Evolutionary conservation across 208 protist genomes (phyloP).

Genomic region (Trypanosoma lewisi): DNA sequence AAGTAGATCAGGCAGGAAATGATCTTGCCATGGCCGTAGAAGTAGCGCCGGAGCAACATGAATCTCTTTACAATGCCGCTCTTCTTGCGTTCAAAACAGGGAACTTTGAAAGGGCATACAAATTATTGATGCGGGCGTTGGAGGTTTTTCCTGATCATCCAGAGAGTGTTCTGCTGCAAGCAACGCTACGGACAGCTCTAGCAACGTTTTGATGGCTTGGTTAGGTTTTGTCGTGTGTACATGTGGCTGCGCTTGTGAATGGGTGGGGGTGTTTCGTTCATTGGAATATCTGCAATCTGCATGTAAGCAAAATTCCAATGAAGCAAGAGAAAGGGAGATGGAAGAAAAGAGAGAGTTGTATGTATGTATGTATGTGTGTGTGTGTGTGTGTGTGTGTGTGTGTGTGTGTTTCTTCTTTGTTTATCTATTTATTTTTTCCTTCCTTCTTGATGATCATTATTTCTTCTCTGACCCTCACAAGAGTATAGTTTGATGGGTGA

Average conservation of each 20-base stretch:
- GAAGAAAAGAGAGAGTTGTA: neutral
- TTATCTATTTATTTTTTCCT: constrained; percentile 6
- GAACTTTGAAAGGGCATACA: constrained; percentile 80
- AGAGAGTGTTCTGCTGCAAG: constrained; percentile 63
- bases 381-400: neutral
- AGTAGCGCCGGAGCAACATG: constrained; percentile 73
- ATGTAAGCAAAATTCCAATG: no score
- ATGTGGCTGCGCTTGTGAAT: no score
- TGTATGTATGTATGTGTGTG: neutral
- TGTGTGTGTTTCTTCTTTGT: neutral
- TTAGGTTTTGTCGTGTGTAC: neutral
- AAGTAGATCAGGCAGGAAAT: constrained; percentile 53
- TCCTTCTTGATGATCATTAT: no score
- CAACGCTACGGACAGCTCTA: constrained; percentile 59
- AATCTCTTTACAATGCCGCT: constrained; percentile 93
- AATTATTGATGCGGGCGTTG: constrained; percentile 53
- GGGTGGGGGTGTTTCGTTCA: no score
- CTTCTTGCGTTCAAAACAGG: constrained; percentile 70
- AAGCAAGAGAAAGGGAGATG: no score
- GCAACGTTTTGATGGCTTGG: constrained; percentile 34
- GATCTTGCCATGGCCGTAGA: constrained; percentile 74
- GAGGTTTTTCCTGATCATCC: constrained; percentile 84
- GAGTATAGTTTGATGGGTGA: no score
- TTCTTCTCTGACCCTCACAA: no score
- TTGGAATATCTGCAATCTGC: no score